These are phyloP conservation scores for Pecoramyces ruminantium DNA, from an alignment of 192 early-diverging fungal species.

Conservation along the genomic window DNA sequence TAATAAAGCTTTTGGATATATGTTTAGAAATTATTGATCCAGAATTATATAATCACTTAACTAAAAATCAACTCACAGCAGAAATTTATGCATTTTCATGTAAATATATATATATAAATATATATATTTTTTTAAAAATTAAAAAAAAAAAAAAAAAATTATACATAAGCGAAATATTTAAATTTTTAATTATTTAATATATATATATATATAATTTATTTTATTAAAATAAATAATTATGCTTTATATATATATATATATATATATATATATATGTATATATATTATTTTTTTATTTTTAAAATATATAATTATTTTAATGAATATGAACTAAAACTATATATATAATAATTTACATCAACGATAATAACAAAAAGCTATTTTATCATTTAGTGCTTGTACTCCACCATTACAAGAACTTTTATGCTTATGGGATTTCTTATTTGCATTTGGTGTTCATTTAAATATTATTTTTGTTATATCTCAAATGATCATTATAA, in stretches of 20 bases:
- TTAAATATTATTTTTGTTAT: slow-evolving; percentile 82
- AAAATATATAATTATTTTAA: too few relatives aligned
- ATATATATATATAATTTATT: too few relatives aligned
- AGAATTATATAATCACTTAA: slow-evolving; percentile 49
- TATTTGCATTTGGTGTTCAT: slow-evolving; percentile 80
- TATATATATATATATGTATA: too few relatives aligned
- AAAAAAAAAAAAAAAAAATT: too few relatives aligned
- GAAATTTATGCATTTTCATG: slow-evolving; percentile 80
- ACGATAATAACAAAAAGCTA: slow-evolving; percentile 19
- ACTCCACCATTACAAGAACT: slow-evolving; percentile 70
- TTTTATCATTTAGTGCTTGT: slow-evolving; percentile 80
- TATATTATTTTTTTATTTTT: too few relatives aligned
- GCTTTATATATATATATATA: too few relatives aligned
- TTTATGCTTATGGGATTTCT: slow-evolving; percentile 80
- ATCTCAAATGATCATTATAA: slow-evolving; percentile 59
- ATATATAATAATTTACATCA: too few relatives aligned
- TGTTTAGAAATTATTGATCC: slow-evolving; percentile 63
- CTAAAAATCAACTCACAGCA: slow-evolving; percentile 49
- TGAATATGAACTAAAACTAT: too few relatives aligned
- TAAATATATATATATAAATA: slow-evolving; percentile 27
- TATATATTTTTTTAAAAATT: too few relatives aligned
- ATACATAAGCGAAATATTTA: too few relatives aligned
- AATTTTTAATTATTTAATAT: too few relatives aligned
- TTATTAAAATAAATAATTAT: too few relatives aligned
- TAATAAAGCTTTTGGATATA: slow-evolving; percentile 53